Conservation (phyloP, 257 asterid genomes). For the Plantago major region DNA sequence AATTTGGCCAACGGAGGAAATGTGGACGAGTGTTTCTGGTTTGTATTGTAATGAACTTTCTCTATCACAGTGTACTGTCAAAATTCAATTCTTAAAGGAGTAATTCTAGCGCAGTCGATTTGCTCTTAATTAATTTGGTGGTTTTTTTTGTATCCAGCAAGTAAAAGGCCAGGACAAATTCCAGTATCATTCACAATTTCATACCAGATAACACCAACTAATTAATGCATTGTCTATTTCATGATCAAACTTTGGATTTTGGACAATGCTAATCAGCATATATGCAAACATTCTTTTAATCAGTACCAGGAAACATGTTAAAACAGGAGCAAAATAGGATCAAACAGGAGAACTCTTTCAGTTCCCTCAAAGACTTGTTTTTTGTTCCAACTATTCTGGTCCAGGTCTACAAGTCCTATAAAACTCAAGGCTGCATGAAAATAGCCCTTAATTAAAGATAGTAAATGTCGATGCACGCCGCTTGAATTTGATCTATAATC, state of each 20-base stretch:
- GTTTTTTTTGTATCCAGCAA: too few species aligned
- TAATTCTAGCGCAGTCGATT: too few species aligned
- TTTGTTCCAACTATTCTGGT: neutral
- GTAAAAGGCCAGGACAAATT: slow-evolving; percentile 4
- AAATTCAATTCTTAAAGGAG: too few species aligned
- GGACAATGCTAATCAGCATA: slow-evolving; percentile 5
- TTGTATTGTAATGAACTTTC: too few species aligned
- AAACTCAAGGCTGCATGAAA: neutral
- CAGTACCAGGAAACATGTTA: neutral
- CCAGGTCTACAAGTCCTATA: neutral
- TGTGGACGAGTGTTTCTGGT: too few species aligned
- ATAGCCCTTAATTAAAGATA: too few species aligned
- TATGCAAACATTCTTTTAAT: neutral
- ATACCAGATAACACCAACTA: neutral
- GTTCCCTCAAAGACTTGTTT: neutral
- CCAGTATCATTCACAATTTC: neutral
- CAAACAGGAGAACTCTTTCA: neutral
- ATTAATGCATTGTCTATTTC: neutral
- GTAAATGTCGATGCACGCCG: too few species aligned
- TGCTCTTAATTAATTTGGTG: neutral
- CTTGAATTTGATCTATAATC: neutral
- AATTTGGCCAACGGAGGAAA: too few species aligned
- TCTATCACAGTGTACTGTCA: too few species aligned
- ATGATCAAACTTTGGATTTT: neutral
- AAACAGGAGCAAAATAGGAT: neutral